Evolutionary conservation across 1,139 yeast genomes (phyloP), one percentile per base, ranked within the genome.

Genomic region (Zygosaccharomyces pseudobailii): DNA sequence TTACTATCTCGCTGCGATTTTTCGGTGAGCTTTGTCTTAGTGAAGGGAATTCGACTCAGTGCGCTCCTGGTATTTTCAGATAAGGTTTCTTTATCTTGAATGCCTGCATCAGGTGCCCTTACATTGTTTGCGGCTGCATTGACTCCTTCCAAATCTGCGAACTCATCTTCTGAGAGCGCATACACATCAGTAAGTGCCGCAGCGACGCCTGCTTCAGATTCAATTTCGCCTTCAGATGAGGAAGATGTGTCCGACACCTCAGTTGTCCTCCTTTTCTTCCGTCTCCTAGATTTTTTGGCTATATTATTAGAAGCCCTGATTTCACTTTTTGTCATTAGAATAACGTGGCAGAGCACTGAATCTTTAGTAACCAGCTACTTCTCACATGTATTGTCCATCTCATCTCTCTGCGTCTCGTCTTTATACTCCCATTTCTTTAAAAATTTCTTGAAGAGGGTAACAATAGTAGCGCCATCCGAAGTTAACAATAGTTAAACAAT

Each of bases 201-300:
- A 6, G 40, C 47, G n/a, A 40, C 51, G 30, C 46, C 59, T 4
- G 43, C 28, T 27, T 54, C 58, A 17, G 53, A 46, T 28, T 58
- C 66, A 30, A 50, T 47, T 7, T 58, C 66, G 28, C 50, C 48
- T 7, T 58, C 66, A 4, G 61, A 53, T 5, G 56, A 54, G 8
- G 67, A 61, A 6, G 67, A 61, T 1, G 76, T 71, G 21, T 71
- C 71, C 5, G 80, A 76, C 22, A 72, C 72, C 30, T 78, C 79
- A 47, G 82, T 87, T 0, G 90, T 84, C 80, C 90, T 83, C 79
- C 89, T 82, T 79, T 82, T 84, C 75, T 84, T 84, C 62, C 84
- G 72, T 55, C 85, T 76, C 62, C 76, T 69, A 52, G 62, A 56
- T 45, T 63, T 53, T 40, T 59, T 48, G 36, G 50, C 69, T 50